A percentile compares a stretch with the other conserved stretches of the same genome.
phyloP scores from a whole-genome alignment of 2,329 filamentous ascomycete genomes.

The Rutstroemia sp. region DNA sequence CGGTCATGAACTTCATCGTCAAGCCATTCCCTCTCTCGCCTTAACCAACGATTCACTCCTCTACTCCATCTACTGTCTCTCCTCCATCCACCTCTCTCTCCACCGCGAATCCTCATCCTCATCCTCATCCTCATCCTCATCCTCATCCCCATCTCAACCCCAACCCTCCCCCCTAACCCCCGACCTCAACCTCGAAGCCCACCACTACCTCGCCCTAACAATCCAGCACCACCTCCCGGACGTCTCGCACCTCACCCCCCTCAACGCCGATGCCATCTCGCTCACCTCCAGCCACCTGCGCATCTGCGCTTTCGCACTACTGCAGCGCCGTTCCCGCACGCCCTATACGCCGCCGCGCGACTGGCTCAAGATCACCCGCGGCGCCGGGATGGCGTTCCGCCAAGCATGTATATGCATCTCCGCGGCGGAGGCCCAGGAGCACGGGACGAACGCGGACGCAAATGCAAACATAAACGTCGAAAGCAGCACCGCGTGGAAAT shows the following conservation, averaged over 20 bases:
- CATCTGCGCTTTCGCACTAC: slow-evolving; percentile 15
- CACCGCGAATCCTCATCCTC: no score
- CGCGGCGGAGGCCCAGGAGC: no score
- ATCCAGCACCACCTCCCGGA: slow-evolving; percentile 17
- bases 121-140: background rate
- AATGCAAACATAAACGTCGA: background rate
- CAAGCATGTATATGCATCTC: background rate
- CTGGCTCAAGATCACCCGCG: slow-evolving; percentile 15
- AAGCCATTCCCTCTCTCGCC: slow-evolving; percentile 13
- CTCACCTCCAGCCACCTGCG: slow-evolving; percentile 15
- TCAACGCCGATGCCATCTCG: slow-evolving; percentile 17
- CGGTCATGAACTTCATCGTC: slow-evolving; percentile 4
- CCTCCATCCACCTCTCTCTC: slow-evolving; percentile 13
- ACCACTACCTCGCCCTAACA: slow-evolving; percentile 14
- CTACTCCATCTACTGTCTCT: slow-evolving; percentile 16
- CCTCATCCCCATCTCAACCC: background rate
- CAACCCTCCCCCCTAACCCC: background rate
- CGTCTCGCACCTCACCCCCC: slow-evolving; percentile 8
- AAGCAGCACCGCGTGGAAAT: slow-evolving; percentile 2
- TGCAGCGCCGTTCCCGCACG: slow-evolving; percentile 11
- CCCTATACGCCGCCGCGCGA: slow-evolving; percentile 17
- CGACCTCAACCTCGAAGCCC: background rate
- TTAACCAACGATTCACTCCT: slow-evolving; percentile 16
- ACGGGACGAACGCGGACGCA: no score
- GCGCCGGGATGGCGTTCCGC: slow-evolving; percentile 9